Percentiles rank a stretch among this genome's conserved stretches.
These are phyloP conservation scores for Colletotrichum lentis DNA, from an alignment of 2,329 filamentous ascomycete species.

Conservation along the genomic window DNA sequence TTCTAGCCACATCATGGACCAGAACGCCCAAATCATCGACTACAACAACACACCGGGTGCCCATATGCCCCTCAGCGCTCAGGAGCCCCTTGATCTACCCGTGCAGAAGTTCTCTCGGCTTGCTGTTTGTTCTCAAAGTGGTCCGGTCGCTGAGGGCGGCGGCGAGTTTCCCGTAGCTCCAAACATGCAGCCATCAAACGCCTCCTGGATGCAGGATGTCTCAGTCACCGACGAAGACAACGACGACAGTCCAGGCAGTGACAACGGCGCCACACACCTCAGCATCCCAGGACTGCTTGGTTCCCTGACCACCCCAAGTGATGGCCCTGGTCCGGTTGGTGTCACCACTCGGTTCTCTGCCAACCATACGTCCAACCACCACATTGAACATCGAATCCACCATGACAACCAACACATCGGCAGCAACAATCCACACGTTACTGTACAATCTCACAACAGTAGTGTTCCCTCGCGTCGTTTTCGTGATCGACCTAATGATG, in stretches of 20 bases:
- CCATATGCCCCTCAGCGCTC: neutral
- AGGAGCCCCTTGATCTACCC: no score
- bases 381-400: neutral
- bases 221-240: neutral
- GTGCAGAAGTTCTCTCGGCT: neutral
- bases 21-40: neutral
- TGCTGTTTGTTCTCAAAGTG: neutral
- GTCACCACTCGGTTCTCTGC: neutral
- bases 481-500: neutral
- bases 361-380: neutral
- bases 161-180: neutral
- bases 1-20: slow-evolving; percentile 1
- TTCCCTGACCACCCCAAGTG: neutral
- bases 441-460: no score
- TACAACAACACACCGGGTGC: slow-evolving; percentile 1
- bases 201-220: neutral
- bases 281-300: no score
- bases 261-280: neutral
- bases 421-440: no score
- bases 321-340: neutral
- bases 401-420: no score
- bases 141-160: neutral
- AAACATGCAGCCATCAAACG: neutral
- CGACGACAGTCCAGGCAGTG: neutral
- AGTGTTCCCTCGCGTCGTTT: neutral